These are phyloP conservation scores for Dactylellina drechsleri DNA, from an alignment of 2,329 filamentous ascomycete genomes.

Conservation along the genomic window DNA sequence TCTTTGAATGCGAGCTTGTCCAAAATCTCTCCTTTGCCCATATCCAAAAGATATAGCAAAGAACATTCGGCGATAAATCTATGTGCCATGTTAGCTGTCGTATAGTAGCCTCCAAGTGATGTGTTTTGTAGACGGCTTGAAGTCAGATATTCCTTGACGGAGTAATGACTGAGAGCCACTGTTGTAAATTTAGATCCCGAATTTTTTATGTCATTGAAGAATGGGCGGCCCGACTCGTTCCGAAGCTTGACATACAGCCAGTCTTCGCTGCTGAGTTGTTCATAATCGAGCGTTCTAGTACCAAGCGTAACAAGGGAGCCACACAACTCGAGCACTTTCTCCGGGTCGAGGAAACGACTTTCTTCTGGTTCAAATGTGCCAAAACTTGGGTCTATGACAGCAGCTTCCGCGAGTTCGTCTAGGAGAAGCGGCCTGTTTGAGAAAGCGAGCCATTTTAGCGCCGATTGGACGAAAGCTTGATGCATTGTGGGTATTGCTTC, in stretches of 20 bases:
- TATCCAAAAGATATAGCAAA: constrained; percentile 19
- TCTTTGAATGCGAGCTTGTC: constrained; percentile 5
- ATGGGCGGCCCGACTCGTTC: background rate
- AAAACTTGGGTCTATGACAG: constrained; percentile 34
- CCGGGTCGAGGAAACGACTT: constrained; percentile 33
- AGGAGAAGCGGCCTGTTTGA: constrained; percentile 33
- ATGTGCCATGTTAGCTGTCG: constrained; percentile 2
- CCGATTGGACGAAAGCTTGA: constrained; percentile 36
- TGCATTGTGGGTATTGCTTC: constrained; percentile 23
- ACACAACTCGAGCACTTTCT: constrained; percentile 41
- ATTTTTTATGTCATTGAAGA: background rate
- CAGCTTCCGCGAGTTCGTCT: constrained; percentile 37
- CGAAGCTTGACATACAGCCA: constrained; percentile 31
- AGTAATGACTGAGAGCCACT: constrained; percentile 37
- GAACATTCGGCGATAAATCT: constrained; percentile 29
- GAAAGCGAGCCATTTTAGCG: constrained; percentile 40
- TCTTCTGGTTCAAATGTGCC: constrained; percentile 32
- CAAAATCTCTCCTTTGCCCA: constrained; percentile 16
- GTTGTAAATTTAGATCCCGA: background rate
- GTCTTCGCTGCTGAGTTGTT: background rate
- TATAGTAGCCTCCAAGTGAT: constrained; percentile 6
- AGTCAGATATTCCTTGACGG: constrained; percentile 39
- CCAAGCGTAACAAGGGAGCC: constrained; percentile 18
- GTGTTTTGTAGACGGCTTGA: constrained; percentile 13
- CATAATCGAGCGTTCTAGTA: background rate